Evolutionary conservation across 202 grass and related monocot genomes (phyloP).

Genomic region (Carex sylvatica): DNA sequence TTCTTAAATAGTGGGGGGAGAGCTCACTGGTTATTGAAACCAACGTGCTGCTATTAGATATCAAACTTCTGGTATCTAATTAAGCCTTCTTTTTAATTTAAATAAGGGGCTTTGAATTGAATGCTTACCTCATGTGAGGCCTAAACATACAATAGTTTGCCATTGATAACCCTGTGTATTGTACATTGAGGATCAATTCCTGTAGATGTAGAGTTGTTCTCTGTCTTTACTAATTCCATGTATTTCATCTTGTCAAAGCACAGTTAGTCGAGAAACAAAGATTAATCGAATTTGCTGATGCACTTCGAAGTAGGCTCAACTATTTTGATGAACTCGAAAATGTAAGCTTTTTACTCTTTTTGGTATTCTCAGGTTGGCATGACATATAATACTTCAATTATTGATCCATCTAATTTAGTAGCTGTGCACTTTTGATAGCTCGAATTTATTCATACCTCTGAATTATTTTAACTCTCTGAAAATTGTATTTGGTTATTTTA

Average conservation of each 20-base stretch:
- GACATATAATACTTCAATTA: background rate
- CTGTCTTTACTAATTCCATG: background rate
- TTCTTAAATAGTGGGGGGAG: too few species aligned
- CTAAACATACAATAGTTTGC: background rate
- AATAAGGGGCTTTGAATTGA: background rate
- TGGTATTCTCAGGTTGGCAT: constrained; percentile 15
- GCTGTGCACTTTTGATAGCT: background rate
- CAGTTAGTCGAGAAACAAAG: constrained; percentile 96
- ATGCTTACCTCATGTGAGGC: background rate
- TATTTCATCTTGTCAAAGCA: constrained; percentile 29
- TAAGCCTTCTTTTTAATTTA: background rate
- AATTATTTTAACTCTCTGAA: background rate
- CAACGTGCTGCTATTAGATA: too few species aligned
- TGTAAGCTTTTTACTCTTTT: constrained; percentile 60
- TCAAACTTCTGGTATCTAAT: too few species aligned
- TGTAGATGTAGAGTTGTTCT: background rate
- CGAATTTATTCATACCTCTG: background rate
- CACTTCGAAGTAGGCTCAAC: constrained; percentile 84
- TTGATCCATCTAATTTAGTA: background rate
- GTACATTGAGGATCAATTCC: background rate
- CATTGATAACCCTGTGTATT: background rate
- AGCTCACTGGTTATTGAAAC: too few species aligned
- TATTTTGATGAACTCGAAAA: constrained; percentile 97
- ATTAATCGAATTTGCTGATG: constrained; percentile 88
- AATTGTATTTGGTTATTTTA: background rate